Evolutionary conservation across 2,329 filamentous ascomycete species (phyloP), one percentile per base, ranked within the genome.

Genomic region (Aureobasidium sp.): DNA sequence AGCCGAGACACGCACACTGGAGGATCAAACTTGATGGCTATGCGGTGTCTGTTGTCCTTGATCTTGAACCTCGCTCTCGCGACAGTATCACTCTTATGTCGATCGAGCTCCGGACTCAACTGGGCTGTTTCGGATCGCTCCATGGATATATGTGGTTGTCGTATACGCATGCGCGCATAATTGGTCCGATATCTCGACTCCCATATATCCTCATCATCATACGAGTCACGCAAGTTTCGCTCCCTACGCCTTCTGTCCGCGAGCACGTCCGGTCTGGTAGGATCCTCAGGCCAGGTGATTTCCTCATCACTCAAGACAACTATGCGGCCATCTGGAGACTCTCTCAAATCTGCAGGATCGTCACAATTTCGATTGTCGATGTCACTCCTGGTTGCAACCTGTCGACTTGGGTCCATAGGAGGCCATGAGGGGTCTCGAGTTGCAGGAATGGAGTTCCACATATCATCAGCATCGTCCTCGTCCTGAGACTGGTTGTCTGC

Each of bases 21-120:
- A 62, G 90, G 89, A 68, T 92, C 85, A 68, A 97, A 97, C 63
- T 85, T 87, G 68, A 97, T 88, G 15, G 87, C 91, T 68, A 94
- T 93, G 74, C 88, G 91, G 76, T 85, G 90, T 77, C 91, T 92
- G 68, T 88, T 84, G 72, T 86, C 84, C 69, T 89, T 86, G 61
- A 97, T 95, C 70, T 87, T 88, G 75, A 97, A 97, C 31, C 85
- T 84, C 2, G 91, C 90, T 72, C 91, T 85, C 5, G 68, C 71
- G 8, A 73, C 72, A 69, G 39, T 42, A 24, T 63, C 47, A 15
- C 29, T 48, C 12, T 37, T 56, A n/a, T 45, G 33, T 24, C 42
- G 50, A 48, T 61, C 60, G 12, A 33, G 40, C 50, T 61, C 47
- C 15, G 60, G 60, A 22, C 39, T 48, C 22, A 59, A 15, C 6